Evolutionary conservation across 257 asterid genomes (phyloP), one percentile per base, ranked within the genome.

Genomic region (Plectranthus barbatus): DNA sequence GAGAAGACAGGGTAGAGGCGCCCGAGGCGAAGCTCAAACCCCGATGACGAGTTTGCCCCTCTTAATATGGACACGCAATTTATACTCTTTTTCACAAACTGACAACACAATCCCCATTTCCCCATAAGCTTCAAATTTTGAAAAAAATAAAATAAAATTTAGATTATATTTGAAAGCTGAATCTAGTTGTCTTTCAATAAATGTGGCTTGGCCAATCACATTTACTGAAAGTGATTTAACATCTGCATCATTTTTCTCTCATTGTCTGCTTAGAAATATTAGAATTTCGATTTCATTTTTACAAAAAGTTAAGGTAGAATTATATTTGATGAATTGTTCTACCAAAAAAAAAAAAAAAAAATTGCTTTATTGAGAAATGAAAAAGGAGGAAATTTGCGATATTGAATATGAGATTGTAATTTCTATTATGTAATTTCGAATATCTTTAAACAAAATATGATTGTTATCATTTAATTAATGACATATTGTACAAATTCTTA

Each of bases 1-100:
- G 8, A 36, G 54, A 47, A 61, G 79, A 74, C 81, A 68, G 80
- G 15, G 56, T 77, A 51, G 80, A 71, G 76, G 53, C 68, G 74
- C 79, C 81, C 86, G 76, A 81, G 75, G 42, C 73, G 46, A 31
- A 46, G 78, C 81, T 56, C 90, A 69, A 71, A 66, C 71, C 64
- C 79, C 87, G 33, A 86, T 74, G 72, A 50, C 72, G 10, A 66
- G 54, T 63, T 71, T 69, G 87, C 73, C 79, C 72, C 78, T 46
- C 58, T 13, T 44, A 19, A 37, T 65, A 71, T 67, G 68, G 78
- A 72, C 83, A 74, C 72, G 64, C 49, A 61, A 48, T 53, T 63
- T 37, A 70, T 63, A 70, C 52, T 0, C 45, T 19, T 69, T 63
- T 56, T 33, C 70, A 14, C 39, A 48, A 72, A 74, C 81, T 82